phyloP scores from a whole-genome alignment of 495 filamentous ascomycete genomes.

The Arthonia radiata region DNA sequence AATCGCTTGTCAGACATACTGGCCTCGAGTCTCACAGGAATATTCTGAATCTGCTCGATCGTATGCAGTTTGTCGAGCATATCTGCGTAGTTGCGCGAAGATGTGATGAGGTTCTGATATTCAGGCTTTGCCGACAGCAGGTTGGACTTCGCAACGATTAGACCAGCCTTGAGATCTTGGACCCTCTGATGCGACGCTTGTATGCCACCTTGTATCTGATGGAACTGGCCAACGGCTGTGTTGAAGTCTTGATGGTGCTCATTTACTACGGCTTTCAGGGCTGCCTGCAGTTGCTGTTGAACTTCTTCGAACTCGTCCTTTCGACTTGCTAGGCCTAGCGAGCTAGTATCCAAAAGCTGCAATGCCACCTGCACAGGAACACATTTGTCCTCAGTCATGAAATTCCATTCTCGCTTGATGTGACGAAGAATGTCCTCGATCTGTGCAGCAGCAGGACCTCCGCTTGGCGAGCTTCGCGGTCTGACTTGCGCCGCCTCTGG shows the following conservation, averaged over 20 bases:
- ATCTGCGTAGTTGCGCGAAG: slow-evolving; percentile 76
- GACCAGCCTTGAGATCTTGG: slow-evolving; percentile 52
- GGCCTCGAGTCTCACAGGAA: slow-evolving; percentile 81
- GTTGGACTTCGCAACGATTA: slow-evolving; percentile 58
- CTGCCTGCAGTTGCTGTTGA: slow-evolving; percentile 63
- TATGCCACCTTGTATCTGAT: slow-evolving; percentile 91
- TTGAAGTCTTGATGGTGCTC: slow-evolving; percentile 98
- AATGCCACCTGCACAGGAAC: slow-evolving; percentile 81
- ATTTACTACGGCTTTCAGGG: slow-evolving; percentile 87
- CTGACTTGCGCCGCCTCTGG: no score
- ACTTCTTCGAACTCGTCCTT: slow-evolving; percentile 61
- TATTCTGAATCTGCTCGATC: slow-evolving; percentile 70
- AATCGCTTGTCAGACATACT: slow-evolving; percentile 91
- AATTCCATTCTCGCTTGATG: slow-evolving; percentile 72
- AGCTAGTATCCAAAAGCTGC: slow-evolving; percentile 80
- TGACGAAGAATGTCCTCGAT: slow-evolving; percentile 31
- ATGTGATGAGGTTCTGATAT: slow-evolving; percentile 59
- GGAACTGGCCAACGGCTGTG: slow-evolving; percentile 93
- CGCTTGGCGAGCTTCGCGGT: no score
- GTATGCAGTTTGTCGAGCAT: slow-evolving; percentile 63
- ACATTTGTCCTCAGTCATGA: slow-evolving; percentile 69
- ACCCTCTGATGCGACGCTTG: slow-evolving; percentile 69
- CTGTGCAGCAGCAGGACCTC: no score
- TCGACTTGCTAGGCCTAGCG: slow-evolving; percentile 68
- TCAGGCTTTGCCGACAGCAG: slow-evolving; percentile 76